Percentiles rank a stretch among this genome's conserved stretches.
Evolutionary conservation across 768 basidiomycete species (phyloP).

Genomic region (Neoboletus subvelutipes): DNA sequence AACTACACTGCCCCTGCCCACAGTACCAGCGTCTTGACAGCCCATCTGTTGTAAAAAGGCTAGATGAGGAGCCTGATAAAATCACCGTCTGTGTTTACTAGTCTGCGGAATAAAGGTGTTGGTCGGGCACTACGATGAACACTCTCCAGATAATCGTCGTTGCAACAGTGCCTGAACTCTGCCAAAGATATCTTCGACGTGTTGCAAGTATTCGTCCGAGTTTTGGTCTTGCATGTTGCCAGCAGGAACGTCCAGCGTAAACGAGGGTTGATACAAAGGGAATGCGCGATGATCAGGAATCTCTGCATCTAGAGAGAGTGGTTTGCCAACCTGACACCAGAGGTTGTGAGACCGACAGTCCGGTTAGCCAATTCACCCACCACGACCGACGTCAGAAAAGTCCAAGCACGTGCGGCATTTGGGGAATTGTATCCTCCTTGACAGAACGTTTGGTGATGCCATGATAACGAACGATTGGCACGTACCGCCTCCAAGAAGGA

Average conservation of each 20-base stretch:
- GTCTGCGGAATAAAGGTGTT: neutral
- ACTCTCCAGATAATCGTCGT: constrained; percentile 12
- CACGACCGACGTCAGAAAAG: constrained; percentile 72
- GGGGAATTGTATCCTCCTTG: constrained; percentile 81
- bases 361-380: constrained; percentile 42
- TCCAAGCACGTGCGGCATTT: constrained; percentile 87
- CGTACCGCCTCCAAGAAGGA: constrained; percentile 77
- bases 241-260: constrained; percentile 70
- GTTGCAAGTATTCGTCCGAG: constrained; percentile 51
- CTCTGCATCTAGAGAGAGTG: constrained; percentile 54
- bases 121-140: neutral
- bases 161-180: constrained; percentile 29
- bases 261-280: constrained; percentile 75
- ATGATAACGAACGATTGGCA: constrained; percentile 1
- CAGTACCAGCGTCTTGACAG: constrained; percentile 39
- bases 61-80: neutral
- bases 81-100: neutral
- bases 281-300: constrained; percentile 80
- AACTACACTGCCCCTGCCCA: constrained; percentile 52
- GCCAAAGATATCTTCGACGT: constrained; percentile 43
- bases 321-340: constrained; percentile 47
- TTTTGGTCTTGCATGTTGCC: constrained; percentile 80
- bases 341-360: neutral
- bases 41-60: constrained; percentile 3
- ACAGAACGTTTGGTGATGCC: constrained; percentile 8